These are phyloP conservation scores for Candida oleophila DNA, from an alignment of 805 yeast species.

Conservation along the genomic window DNA sequence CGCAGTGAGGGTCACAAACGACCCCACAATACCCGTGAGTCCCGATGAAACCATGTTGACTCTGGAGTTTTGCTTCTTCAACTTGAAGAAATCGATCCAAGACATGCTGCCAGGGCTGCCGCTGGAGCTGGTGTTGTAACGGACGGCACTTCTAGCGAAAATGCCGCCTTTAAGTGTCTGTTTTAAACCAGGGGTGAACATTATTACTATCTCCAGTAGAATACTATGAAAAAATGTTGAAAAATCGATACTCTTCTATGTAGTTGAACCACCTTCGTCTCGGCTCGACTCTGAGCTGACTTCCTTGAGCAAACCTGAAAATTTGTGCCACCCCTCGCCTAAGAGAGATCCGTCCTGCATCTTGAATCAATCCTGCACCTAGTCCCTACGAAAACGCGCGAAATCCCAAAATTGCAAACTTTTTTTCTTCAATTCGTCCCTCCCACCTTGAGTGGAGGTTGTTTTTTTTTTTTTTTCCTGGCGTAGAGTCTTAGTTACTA, in stretches of 20 bases:
- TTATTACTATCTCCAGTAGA: too few species aligned
- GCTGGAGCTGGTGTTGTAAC: slow-evolving; percentile 22
- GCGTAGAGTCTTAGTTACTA: background rate
- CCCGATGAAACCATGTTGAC: slow-evolving; percentile 68
- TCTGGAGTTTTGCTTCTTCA: slow-evolving; percentile 74
- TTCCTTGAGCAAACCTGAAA: background rate
- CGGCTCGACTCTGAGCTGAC: background rate
- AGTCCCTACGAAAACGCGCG: background rate
- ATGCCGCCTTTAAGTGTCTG: background rate
- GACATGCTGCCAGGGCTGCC: slow-evolving; percentile 30
- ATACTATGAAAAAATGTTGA: too few species aligned
- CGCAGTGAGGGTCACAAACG: slow-evolving; percentile 68
- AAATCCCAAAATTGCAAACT: background rate
- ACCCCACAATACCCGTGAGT: slow-evolving; percentile 64
- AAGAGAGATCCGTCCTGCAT: background rate
- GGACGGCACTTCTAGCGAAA: slow-evolving; percentile 5
- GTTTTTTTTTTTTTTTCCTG: background rate
- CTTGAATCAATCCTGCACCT: background rate
- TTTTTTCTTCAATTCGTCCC: background rate
- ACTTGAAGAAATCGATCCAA: slow-evolving; percentile 79
- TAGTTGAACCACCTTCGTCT: background rate
- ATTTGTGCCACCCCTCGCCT: background rate
- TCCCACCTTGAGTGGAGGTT: background rate
- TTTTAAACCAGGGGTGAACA: background rate
- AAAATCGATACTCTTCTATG: too few species aligned